phyloP scores from a whole-genome alignment of 106 monocot genomes.

The Chionographis japonica region DNA sequence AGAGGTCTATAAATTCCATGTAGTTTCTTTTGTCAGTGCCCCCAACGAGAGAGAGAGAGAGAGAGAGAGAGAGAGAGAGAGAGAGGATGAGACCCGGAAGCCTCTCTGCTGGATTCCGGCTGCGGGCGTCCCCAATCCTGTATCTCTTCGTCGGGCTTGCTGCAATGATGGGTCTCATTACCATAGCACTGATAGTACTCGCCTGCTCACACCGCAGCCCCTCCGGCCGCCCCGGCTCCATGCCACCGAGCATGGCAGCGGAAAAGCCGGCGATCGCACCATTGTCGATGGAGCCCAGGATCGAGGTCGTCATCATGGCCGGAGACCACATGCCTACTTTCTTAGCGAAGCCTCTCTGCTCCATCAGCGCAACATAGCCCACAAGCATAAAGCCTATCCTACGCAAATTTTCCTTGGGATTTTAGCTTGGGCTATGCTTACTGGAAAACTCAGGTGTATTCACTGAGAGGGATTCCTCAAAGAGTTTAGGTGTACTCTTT shows the following conservation, averaged over 20 bases:
- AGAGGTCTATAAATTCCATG: not conserved
- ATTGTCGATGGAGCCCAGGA: slow-evolving; percentile 22
- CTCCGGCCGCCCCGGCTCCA: not conserved
- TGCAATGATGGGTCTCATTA: slow-evolving; percentile 33
- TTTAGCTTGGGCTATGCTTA: too few species aligned
- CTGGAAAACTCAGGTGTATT: too few species aligned
- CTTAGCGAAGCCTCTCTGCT: slow-evolving; percentile 26
- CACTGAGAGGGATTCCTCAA: too few species aligned
- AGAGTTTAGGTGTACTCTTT: too few species aligned
- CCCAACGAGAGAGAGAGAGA: not conserved
- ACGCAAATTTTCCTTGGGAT: too few species aligned
- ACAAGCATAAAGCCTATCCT: too few species aligned
- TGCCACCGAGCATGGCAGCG: too few species aligned
- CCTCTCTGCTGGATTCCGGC: slow-evolving; percentile 1
- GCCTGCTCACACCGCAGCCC: slow-evolving; percentile 30
- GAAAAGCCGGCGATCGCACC: slow-evolving; percentile 5
- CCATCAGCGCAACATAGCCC: not conserved
- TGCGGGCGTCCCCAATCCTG: slow-evolving; percentile 25
- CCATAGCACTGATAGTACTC: slow-evolving; percentile 33
- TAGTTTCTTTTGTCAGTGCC: too few species aligned
- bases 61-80: slow-evolving; percentile 11
- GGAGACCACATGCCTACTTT: slow-evolving; percentile 43
- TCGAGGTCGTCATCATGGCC: slow-evolving; percentile 55
- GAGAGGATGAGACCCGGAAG: slow-evolving; percentile 15
- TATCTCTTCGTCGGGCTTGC: slow-evolving; percentile 45